phyloP scores from a whole-genome alignment of 805 yeast genomes.

The Ogataea sp. region DNA sequence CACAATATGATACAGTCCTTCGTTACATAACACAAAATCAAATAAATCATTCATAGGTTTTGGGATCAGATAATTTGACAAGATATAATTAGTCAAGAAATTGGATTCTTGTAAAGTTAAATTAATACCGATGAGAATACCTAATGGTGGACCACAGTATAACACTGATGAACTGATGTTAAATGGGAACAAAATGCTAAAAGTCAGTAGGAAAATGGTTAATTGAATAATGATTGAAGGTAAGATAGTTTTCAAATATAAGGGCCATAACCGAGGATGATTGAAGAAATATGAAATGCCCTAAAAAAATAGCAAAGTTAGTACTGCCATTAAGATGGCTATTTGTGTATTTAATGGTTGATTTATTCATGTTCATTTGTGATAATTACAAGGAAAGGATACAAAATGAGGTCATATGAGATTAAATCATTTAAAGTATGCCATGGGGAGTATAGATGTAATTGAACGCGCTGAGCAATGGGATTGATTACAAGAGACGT shows the following conservation, averaged over 20 bases:
- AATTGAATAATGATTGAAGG: constrained; percentile 16
- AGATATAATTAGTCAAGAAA: constrained; percentile 14
- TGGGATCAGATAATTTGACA: constrained; percentile 16
- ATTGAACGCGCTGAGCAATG: neutral
- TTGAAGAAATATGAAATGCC: constrained; percentile 19
- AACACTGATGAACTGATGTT: constrained; percentile 13
- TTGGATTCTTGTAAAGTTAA: constrained; percentile 20
- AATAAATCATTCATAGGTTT: constrained; percentile 17
- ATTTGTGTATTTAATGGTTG: too few relatives aligned
- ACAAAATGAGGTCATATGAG: neutral
- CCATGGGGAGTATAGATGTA: neutral
- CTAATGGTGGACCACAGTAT: constrained; percentile 15
- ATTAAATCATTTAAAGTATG: neutral
- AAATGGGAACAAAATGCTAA: constrained; percentile 15
- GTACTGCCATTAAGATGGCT: neutral
- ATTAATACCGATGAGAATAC: constrained; percentile 14
- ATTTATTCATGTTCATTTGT: too few relatives aligned
- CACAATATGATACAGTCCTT: constrained; percentile 20
- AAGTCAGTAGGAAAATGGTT: constrained; percentile 11
- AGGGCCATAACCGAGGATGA: constrained; percentile 18
- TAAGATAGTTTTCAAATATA: constrained; percentile 13
- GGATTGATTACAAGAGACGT: neutral
- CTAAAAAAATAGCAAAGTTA: constrained; percentile 13
- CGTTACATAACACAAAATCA: constrained; percentile 19
- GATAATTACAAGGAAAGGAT: neutral